Evolutionary conservation across 2,329 filamentous ascomycete genomes (phyloP).

Genomic region (Pseudogymnoascus sp.): DNA sequence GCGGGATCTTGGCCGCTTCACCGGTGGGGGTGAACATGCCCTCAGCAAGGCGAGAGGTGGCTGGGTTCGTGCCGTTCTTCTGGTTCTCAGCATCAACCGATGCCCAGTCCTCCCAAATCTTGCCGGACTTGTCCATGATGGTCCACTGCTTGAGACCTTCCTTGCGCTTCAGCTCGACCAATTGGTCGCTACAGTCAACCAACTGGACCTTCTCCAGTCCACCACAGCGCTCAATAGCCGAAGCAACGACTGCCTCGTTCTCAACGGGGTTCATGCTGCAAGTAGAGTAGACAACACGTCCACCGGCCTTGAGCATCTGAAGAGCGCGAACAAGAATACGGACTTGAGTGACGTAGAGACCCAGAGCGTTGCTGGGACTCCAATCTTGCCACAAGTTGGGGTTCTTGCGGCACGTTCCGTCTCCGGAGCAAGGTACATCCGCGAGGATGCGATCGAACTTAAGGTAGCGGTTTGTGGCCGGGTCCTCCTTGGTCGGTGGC

Average conservation of each 20-base stretch:
- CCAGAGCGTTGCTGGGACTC: conserved; percentile 79
- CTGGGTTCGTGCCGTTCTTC: conserved; percentile 48
- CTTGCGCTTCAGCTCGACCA: conserved; percentile 69
- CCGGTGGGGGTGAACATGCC: conserved; percentile 73
- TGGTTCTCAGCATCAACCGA: conserved; percentile 67
- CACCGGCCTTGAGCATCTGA: conserved; percentile 93
- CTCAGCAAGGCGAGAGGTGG: conserved; percentile 63
- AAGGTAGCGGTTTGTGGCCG: conserved; percentile 61
- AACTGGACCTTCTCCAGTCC: conserved; percentile 75
- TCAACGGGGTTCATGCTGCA: conserved; percentile 99
- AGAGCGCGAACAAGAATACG: conserved; percentile 86
- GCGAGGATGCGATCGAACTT: conserved; percentile 96
- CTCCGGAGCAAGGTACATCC: conserved; percentile 93
- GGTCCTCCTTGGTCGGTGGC: conserved; percentile 51
- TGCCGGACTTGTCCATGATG: conserved; percentile 79
- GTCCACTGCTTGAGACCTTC: conserved; percentile 77
- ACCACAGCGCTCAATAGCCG: conserved; percentile 84
- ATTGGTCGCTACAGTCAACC: conserved; percentile 70
- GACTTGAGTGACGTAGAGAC: conserved; percentile 78
- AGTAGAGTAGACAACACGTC: conserved; percentile 92
- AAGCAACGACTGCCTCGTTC: conserved; percentile 86
- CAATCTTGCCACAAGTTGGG: conserved; percentile 91
- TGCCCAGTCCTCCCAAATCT: conserved; percentile 73
- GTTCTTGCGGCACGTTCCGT: conserved; percentile 92
- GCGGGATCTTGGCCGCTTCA: conserved; percentile 55